phyloP scores from a whole-genome alignment of 441 rosid genomes.

The Erysimum cheiri region DNA sequence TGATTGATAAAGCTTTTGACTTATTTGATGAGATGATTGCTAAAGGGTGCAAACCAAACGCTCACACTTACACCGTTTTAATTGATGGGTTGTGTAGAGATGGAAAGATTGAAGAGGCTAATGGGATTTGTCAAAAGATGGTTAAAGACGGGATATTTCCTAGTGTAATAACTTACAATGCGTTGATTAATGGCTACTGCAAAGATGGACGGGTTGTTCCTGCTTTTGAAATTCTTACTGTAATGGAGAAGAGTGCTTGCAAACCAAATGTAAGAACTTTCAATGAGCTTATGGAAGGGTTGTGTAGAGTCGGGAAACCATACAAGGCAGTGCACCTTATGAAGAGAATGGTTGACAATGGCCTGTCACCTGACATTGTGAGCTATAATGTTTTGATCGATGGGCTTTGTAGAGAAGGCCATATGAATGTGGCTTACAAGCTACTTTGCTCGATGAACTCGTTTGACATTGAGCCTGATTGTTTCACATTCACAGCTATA shows the following conservation, averaged over 20 bases:
- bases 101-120: constrained; percentile 52
- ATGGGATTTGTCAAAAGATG: constrained; percentile 47
- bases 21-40: constrained; percentile 50
- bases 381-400: constrained; percentile 49
- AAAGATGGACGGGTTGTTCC: constrained; percentile 48
- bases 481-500: constrained; percentile 44
- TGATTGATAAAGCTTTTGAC: constrained; percentile 44
- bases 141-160: constrained; percentile 43
- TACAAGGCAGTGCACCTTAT: constrained; percentile 45
- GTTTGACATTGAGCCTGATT: constrained; percentile 46
- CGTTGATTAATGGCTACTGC: constrained; percentile 57
- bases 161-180: constrained; percentile 50
- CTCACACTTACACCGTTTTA: constrained; percentile 50
- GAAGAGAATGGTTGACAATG: constrained; percentile 45
- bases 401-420: constrained; percentile 55
- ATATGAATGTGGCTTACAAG: constrained; percentile 46
- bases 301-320: constrained; percentile 51
- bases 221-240: constrained; percentile 49
- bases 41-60: constrained; percentile 47
- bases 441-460: constrained; percentile 48
- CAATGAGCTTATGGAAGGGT: constrained; percentile 56
- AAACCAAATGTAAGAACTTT: constrained; percentile 50
- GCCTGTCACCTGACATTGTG: constrained; percentile 47
- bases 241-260: constrained; percentile 53
- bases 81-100: constrained; percentile 53